Base-by-base conservation (phyloP, 495 filamentous ascomycete species). In the Talaromyces thailandensis region DNA sequence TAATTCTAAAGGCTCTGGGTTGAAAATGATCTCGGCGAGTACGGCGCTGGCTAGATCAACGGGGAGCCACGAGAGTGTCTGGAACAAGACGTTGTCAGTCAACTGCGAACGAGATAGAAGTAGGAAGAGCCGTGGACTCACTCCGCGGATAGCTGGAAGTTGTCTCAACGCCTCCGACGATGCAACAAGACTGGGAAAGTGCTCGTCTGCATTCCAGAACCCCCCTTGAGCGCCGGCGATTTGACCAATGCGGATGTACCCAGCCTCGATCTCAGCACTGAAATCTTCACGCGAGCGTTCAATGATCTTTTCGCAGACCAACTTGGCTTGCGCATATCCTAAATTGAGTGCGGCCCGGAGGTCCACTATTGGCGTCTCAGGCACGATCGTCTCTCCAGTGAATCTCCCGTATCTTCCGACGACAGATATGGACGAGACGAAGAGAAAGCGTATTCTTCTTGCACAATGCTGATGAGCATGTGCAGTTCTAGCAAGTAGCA, bases 141-240 rank as follows among this genome's bases (percentile, higher is more conserved):
- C 61, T 1, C 78, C 76, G 1, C 63, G 56, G 0, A 81, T 53
- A 29, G 73, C 66, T 0, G 81, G 81, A 0, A 80, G 60, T 0
- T 65, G 67, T 0, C 64, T 64, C 0, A 83, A 62, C 0, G 64
- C 73, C 64, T 81, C 73, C 0, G 76, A 70, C 0, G 75, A 79
- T 58, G 77, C 79, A n/a, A 68, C 51, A 18, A 80, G 57, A 4
- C 66, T 65, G 14, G 74, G 69, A 12, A 84, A 67, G 64, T 83
- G 78, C 63, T 84, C 83, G 14, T 71, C 58, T 0, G 69, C 67
- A 58, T 84, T 86, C 82, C 82, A 86, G 57, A 75, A 78, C 0
- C 83, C 83, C 48, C 64, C 80, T 0, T 32, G 74, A 0, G 78
- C 80, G 0, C 83, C 82, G 0, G 80, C 70, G 12, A 83, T 74